Evolutionary conservation across 2,329 filamentous ascomycete genomes (phyloP), one percentile per base, ranked within the genome.

Genomic region (Aspergillus pseudonomiae): DNA sequence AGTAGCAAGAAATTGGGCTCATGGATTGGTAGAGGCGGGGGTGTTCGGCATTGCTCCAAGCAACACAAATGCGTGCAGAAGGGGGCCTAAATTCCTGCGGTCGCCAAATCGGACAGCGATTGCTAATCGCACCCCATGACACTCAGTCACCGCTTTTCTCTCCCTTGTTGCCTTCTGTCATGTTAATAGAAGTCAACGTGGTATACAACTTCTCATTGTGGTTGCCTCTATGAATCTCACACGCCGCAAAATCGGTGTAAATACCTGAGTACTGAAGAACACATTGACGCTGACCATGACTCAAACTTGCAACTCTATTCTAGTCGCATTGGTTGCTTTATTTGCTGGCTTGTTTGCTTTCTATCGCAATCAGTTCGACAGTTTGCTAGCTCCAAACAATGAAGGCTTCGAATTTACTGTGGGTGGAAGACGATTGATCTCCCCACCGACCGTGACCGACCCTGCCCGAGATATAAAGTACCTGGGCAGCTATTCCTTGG

Each of bases 401-500:
- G 39, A 19, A 41, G 39, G 39, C 39, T 24, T 24, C n/a, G 45
- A 48, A 19, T 16, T 48, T 24, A 21, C 43, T 46, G 43, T 24
- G 10, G 21, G n/a, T 46, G 43, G n/a, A 46, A 46, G n/a, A 46
- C 48, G 6, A 52, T 52, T 24, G 24, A 52, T 24, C 24, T 34
- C 5, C 2, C 43, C 53, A n/a, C 57, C 65, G 3, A 56, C 19
- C 7, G 63, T 64, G 6, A 34, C 55, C 2, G 63, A 67, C 19
- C 19, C 55, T 16, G 14, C 28, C 14, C 57, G 50, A 24, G 26
- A 54, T 6, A 64, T 68, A 57, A 65, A 60, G 28, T 68, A 65
- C 39, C 48, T 60, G 2, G 67, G 67, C 9, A 66, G 45, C 53
- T 34, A 41, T 14, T 56, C 60, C 14, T 16, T 43, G 10, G 50